Conservation (phyloP, 768 basidiomycete species). For the Chlorophyllum brunneum region DNA sequence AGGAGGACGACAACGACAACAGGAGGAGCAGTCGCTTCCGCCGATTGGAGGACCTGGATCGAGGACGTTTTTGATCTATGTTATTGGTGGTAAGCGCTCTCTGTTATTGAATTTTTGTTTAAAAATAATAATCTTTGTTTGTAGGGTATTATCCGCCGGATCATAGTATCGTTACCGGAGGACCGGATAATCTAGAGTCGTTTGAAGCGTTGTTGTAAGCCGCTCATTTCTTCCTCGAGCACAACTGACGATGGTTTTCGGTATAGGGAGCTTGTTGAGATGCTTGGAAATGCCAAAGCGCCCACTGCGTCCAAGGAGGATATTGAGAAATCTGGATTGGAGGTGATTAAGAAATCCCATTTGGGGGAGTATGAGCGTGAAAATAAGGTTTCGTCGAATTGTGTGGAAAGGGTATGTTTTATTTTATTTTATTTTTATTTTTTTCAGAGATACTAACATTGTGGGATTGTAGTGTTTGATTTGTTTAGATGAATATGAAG, state of each 20-base stretch:
- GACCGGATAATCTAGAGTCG: slow-evolving; percentile 64
- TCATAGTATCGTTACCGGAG: slow-evolving; percentile 84
- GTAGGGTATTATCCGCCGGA: slow-evolving; percentile 89
- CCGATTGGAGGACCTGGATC: slow-evolving; percentile 31
- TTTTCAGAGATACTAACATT: slow-evolving; percentile 2
- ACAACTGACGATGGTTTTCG: neutral
- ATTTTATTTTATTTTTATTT: neutral
- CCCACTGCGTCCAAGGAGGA: slow-evolving; percentile 81
- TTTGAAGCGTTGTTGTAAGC: slow-evolving; percentile 76
- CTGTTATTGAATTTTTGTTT: slow-evolving; percentile 1
- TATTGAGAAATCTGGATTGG: slow-evolving; percentile 79
- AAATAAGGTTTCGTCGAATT: slow-evolving; percentile 71
- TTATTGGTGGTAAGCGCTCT: slow-evolving; percentile 64
- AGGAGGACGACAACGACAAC: slow-evolving; percentile 1
- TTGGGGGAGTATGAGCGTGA: slow-evolving; percentile 53
- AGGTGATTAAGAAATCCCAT: slow-evolving; percentile 60
- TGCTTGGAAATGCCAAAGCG: slow-evolving; percentile 79
- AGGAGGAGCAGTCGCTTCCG: slow-evolving; percentile 15
- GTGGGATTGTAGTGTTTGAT: slow-evolving; percentile 59
- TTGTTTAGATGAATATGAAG: slow-evolving; percentile 82
- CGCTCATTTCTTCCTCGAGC: slow-evolving; percentile 10
- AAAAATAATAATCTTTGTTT: slow-evolving; percentile 4
- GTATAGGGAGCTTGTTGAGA: slow-evolving; percentile 72
- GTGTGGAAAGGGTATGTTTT: slow-evolving; percentile 66
- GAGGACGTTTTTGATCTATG: slow-evolving; percentile 86